Evolutionary conservation across 2,329 filamentous ascomycete genomes (phyloP).

Genomic region (Fusarium sp.): DNA sequence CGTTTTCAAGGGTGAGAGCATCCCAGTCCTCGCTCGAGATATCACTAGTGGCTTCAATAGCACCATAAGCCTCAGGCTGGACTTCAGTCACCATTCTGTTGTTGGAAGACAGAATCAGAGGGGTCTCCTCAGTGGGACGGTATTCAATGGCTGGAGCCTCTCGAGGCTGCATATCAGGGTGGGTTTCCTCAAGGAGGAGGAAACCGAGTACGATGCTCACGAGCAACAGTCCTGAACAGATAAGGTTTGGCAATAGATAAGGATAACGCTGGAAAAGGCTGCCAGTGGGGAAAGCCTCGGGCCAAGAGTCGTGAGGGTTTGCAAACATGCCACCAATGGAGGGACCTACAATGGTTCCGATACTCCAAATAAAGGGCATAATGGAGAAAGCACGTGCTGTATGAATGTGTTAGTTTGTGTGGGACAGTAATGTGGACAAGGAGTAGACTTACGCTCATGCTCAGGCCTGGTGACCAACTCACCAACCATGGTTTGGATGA

Average conservation of each 20-base stretch:
- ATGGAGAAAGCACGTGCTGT: conserved; percentile 87
- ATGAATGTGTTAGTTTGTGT: conserved; percentile 11
- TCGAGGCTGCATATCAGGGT: conserved; percentile 82
- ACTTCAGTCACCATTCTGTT: conserved; percentile 79
- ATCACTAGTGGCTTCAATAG: conserved; percentile 66
- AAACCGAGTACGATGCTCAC: conserved; percentile 86
- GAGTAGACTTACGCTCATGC: conserved; percentile 82
- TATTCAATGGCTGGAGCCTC: conserved; percentile 63
- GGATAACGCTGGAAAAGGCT: conserved; percentile 84
- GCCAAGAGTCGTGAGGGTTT: conserved; percentile 82
- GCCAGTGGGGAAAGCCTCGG: conserved; percentile 75
- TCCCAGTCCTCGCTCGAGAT: conserved; percentile 64
- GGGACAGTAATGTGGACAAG: neutral
- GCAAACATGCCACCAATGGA: conserved; percentile 91
- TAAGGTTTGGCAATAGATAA: conserved; percentile 89
- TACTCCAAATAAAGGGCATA: conserved; percentile 95
- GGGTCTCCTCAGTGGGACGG: conserved; percentile 76
- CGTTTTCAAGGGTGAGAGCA: conserved; percentile 52
- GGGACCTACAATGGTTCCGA: conserved; percentile 91
- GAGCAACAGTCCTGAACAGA: conserved; percentile 83
- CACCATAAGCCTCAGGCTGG: conserved; percentile 84
- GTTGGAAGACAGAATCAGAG: conserved; percentile 82
- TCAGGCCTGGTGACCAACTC: conserved; percentile 87
- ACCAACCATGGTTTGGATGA: conserved; percentile 93
- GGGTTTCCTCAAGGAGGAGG: conserved; percentile 87